Evolutionary conservation across 140 eudicot genomes (phyloP).

Genomic region (Anethum foeniculum): DNA sequence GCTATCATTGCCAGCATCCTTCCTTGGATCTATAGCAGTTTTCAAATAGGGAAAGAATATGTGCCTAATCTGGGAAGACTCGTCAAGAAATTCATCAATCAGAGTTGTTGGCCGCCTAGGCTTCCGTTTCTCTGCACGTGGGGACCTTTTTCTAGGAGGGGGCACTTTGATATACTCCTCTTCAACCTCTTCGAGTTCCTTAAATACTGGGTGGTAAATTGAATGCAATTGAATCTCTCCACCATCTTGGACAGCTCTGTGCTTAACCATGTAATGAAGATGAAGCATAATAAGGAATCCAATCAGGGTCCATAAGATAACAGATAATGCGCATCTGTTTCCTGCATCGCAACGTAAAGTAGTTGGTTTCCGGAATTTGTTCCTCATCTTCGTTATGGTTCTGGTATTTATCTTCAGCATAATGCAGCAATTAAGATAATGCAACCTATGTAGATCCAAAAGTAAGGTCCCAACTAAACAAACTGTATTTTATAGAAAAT

Average conservation of each 20-base stretch:
- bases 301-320: slow-evolving; percentile 44
- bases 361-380: slow-evolving; percentile 84
- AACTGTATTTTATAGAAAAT: neutral
- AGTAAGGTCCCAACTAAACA: slow-evolving; percentile 23
- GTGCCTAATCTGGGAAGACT: slow-evolving; percentile 75
- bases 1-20: slow-evolving; percentile 53
- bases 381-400: slow-evolving; percentile 67
- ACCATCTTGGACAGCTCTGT: slow-evolving; percentile 21
- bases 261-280: slow-evolving; percentile 38
- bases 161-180: slow-evolving; percentile 68
- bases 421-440: slow-evolving; percentile 47
- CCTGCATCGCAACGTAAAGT: slow-evolving; percentile 72
- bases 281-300: slow-evolving; percentile 55
- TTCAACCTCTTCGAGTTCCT: slow-evolving; percentile 63
- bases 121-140: slow-evolving; percentile 61
- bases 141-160: slow-evolving; percentile 61
- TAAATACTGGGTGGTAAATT: slow-evolving; percentile 37
- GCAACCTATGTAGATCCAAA: slow-evolving; percentile 47
- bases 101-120: slow-evolving; percentile 59
- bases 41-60: slow-evolving; percentile 64
- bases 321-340: slow-evolving; percentile 46
- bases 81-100: slow-evolving; percentile 89
- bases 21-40: slow-evolving; percentile 62
- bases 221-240: slow-evolving; percentile 21
- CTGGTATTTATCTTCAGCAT: slow-evolving; percentile 55